Percentiles rank a stretch among this genome's conserved stretches.
Conservation (phyloP, 495 filamentous ascomycete species). For the Collariella sp. region DNA sequence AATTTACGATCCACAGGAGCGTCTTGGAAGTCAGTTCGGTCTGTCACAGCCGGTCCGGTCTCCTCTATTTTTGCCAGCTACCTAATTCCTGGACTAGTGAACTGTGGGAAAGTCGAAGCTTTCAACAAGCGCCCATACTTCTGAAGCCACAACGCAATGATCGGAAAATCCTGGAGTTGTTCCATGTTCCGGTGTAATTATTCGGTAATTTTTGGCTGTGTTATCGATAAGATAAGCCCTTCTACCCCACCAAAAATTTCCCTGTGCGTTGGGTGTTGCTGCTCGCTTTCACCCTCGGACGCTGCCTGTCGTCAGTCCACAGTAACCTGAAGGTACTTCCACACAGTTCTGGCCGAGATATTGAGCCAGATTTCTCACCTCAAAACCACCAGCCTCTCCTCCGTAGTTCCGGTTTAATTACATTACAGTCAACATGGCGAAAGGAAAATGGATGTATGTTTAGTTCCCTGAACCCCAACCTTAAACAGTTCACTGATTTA, state of each 20-base stretch:
- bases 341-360: background rate
- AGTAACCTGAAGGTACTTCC: too few relatives aligned
- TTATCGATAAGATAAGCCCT: conserved; percentile 26
- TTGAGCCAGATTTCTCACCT: background rate
- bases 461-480: background rate
- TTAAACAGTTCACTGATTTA: conserved; percentile 1
- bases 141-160: too few relatives aligned
- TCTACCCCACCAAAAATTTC: conserved; percentile 42
- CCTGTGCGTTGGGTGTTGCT: conserved; percentile 6
- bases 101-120: too few relatives aligned
- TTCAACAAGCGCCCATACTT: too few relatives aligned
- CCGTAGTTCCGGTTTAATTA: background rate
- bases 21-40: too few relatives aligned
- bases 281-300: background rate
- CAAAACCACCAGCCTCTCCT: background rate
- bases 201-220: too few relatives aligned
- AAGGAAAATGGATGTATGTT: conserved; percentile 83
- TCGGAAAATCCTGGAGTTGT: too few relatives aligned
- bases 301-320: background rate
- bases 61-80: too few relatives aligned
- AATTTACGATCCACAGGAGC: background rate
- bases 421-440: conserved; percentile 53
- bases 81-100: too few relatives aligned
- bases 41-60: too few relatives aligned
- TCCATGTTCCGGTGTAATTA: too few relatives aligned